Base-by-base conservation (phyloP, 352 stramenopile species). In the Pythium pectinolyticum region DNA sequence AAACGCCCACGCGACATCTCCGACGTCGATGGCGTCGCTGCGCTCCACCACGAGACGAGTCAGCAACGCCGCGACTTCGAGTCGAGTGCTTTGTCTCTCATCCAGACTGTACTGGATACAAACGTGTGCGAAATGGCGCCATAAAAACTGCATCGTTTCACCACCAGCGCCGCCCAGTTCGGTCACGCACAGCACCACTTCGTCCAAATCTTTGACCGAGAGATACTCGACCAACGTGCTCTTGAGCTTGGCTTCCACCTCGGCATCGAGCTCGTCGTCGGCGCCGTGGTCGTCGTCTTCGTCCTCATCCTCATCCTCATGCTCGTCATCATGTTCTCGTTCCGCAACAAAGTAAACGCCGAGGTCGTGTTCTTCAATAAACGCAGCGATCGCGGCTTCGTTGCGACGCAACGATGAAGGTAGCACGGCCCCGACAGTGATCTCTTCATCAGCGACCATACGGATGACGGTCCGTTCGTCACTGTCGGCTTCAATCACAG, bases 391-490 rank as follows among this genome's bases (percentile, higher is more conserved):
- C 3, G 77, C 74, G 2, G 70, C 47, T 20, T 87, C 71, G 27
- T 86, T 77, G 6, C 39, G 46, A 6, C 73, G 72, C 57, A 78
- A 69, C 1, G 69, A 69, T 9, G 46, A 55, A 50, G 86, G 81
- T 24, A 91, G 34, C 3, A 90, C 75, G 30, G 66, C 80, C 32
- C 75, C 74, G 3, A 77, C 60, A 7, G 61, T 70, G n/a, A 95
- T 74, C 55, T 94, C 84, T 63, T 95, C 87, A 45, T 92, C 84
- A 2, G 71, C 82, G 46, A 95, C 63, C 87, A 94, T 92, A 20
- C 81, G 78, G 25, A 80, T 68, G 17, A 95, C 85, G 11, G 75
- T 85, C 3, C 66, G 70, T 57, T 79, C 61, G 28, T 90, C 82
- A 63, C 72, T 90, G 31, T 94, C 87, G 12, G 63, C 54, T 53